Evolutionary conservation across 2,329 filamentous ascomycete species (phyloP).

Genomic region (Calonectria ilicicola): DNA sequence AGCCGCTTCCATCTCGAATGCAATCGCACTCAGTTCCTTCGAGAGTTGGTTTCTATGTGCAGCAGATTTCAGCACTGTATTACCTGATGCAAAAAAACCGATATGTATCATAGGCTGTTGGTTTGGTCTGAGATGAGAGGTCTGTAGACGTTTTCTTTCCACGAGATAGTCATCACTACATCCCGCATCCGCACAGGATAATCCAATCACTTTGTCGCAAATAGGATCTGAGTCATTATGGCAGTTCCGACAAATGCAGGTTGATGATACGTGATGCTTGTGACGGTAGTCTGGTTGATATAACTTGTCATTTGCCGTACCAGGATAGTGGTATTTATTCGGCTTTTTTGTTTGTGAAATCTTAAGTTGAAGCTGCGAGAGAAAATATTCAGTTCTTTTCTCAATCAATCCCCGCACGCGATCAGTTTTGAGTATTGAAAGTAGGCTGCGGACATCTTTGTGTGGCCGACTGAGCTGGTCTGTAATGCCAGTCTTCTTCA

Average conservation of each 20-base stretch:
- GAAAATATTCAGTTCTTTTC: not conserved
- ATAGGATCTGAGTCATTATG: slow-evolving; percentile 4
- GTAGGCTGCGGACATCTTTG: slow-evolving; percentile 43
- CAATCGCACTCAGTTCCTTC: not conserved
- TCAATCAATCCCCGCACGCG: not conserved
- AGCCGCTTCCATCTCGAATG: slow-evolving; percentile 19
- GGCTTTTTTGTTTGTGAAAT: slow-evolving; percentile 11
- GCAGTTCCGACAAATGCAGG: slow-evolving; percentile 18
- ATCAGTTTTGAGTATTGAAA: slow-evolving; percentile 39
- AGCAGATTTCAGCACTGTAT: slow-evolving; percentile 52
- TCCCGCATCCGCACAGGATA: slow-evolving; percentile 25
- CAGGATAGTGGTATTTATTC: not conserved
- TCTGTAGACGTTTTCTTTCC: not conserved
- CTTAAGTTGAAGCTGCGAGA: not conserved
- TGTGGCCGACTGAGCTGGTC: slow-evolving; percentile 37
- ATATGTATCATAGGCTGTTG: slow-evolving; percentile 45
- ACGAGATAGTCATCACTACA: slow-evolving; percentile 39
- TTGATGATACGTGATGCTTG: not conserved
- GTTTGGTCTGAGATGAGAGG: not conserved
- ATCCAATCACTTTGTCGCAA: slow-evolving; percentile 18
- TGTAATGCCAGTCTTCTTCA: slow-evolving; percentile 36
- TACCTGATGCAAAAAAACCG: slow-evolving; percentile 35
- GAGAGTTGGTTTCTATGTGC: not conserved
- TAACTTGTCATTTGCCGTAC: not conserved
- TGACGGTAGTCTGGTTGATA: not conserved